Conservation (phyloP, 139 green algal genomes). For the Chara braunii region DNA sequence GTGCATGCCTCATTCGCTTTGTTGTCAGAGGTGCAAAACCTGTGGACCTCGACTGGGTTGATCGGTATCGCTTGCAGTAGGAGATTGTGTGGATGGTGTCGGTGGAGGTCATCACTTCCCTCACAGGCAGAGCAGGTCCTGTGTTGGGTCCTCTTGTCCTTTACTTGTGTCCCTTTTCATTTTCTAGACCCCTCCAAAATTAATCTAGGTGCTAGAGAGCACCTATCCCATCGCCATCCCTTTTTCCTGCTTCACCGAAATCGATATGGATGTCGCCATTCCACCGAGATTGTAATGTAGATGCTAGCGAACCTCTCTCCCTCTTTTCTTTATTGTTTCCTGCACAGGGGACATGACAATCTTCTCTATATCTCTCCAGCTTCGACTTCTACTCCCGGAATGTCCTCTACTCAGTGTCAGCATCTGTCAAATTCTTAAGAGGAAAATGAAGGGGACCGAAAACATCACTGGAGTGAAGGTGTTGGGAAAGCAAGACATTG, state of each 20-base stretch:
- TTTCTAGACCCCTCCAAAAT: neutral
- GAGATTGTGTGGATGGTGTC: neutral
- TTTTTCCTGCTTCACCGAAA: neutral
- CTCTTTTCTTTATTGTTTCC: neutral
- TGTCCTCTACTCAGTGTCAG: no score
- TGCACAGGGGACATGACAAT: neutral
- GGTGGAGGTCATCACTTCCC: neutral
- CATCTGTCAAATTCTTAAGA: no score
- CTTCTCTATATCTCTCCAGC: no score
- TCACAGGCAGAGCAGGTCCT: neutral
- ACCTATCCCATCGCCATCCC: no score
- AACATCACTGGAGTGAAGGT: no score
- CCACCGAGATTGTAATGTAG: neutral
- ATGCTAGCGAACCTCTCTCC: neutral
- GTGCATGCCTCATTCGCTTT: neutral
- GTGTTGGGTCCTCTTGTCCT: neutral
- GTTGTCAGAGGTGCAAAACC: conserved; percentile 2
- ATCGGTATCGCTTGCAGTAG: neutral
- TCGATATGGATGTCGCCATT: neutral
- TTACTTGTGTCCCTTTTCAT: neutral
- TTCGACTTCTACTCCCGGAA: no score
- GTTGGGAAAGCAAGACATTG: no score
- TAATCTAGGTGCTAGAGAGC: no score
- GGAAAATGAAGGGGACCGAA: no score
- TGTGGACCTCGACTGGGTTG: neutral